Conservation (phyloP, 2,329 filamentous ascomycete genomes). For the Phyllosticta paracitricarpa region DNA sequence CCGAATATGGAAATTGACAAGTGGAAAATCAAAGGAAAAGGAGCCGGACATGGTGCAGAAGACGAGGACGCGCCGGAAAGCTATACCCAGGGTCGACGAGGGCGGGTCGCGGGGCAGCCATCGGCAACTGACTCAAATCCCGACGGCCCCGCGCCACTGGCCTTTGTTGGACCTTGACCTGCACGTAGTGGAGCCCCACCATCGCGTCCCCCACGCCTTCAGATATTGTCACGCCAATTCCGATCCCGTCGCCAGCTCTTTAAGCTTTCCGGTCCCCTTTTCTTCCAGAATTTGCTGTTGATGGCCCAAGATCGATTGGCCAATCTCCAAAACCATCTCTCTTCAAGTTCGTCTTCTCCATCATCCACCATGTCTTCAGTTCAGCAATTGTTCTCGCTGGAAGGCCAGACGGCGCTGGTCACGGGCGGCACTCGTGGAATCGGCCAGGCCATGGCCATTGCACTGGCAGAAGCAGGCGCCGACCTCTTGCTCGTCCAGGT, state of each 20-base stretch:
- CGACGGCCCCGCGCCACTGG: slow-evolving; percentile 4
- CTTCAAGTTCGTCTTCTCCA: background rate
- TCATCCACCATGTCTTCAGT: slow-evolving; percentile 24
- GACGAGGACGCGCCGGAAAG: slow-evolving; percentile 7
- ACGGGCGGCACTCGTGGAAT: slow-evolving; percentile 43
- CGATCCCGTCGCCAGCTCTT: background rate
- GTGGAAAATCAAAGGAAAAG: too few relatives aligned
- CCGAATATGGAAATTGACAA: too few relatives aligned
- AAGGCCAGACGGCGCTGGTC: slow-evolving; percentile 40
- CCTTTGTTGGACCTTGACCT: background rate
- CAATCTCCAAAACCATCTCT: slow-evolving; percentile 1
- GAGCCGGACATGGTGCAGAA: background rate
- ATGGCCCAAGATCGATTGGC: slow-evolving; percentile 3
- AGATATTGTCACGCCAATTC: background rate
- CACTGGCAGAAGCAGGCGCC: slow-evolving; percentile 41
- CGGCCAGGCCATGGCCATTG: slow-evolving; percentile 41
- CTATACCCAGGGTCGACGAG: slow-evolving; percentile 3
- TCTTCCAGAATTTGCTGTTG: background rate
- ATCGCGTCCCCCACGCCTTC: slow-evolving; percentile 1
- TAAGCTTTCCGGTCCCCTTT: slow-evolving; percentile 1
- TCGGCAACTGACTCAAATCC: slow-evolving; percentile 10
- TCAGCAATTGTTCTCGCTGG: slow-evolving; percentile 38
- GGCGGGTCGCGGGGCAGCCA: background rate
- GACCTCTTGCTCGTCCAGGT: slow-evolving; percentile 42
- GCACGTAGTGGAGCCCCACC: background rate